A percentile compares a stretch with the other conserved stretches of the same genome.
Conservation (phyloP, 192 early-diverging fungal genomes). For the Umbelopsis vinacea region DNA sequence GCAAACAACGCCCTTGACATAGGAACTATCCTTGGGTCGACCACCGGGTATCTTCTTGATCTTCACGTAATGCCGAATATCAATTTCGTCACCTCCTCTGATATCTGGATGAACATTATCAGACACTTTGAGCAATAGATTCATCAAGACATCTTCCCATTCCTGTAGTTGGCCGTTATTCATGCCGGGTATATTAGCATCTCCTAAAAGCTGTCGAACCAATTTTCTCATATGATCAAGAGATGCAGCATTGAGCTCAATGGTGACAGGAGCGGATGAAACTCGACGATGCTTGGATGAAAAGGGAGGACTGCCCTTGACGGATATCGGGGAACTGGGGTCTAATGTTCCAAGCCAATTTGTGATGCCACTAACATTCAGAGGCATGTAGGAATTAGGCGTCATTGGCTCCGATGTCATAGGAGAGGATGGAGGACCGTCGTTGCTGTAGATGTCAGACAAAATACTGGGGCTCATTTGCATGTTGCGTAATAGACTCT, state of each 20-base stretch:
- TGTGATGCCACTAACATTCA: background rate
- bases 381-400: background rate
- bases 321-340: background rate
- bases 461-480: conserved; percentile 14
- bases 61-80: conserved; percentile 89
- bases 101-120: conserved; percentile 67
- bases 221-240: conserved; percentile 69
- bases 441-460: conserved; percentile 10
- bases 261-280: conserved; percentile 35
- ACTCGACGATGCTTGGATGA: conserved; percentile 36
- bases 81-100: conserved; percentile 80
- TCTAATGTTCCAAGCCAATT: conserved; percentile 19
- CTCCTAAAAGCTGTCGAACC: conserved; percentile 71
- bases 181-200: conserved; percentile 58
- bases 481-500: conserved; percentile 30
- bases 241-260: conserved; percentile 68
- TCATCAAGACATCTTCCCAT: conserved; percentile 77
- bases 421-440: background rate
- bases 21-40: conserved; percentile 74
- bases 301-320: conserved; percentile 35
- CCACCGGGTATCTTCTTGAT: conserved; percentile 96
- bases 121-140: conserved; percentile 69
- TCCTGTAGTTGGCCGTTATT: conserved; percentile 30
- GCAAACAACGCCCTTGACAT: conserved; percentile 90
- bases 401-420: background rate